phyloP scores from a whole-genome alignment of 2,329 filamentous ascomycete species.

The Clonostachys solani region DNA sequence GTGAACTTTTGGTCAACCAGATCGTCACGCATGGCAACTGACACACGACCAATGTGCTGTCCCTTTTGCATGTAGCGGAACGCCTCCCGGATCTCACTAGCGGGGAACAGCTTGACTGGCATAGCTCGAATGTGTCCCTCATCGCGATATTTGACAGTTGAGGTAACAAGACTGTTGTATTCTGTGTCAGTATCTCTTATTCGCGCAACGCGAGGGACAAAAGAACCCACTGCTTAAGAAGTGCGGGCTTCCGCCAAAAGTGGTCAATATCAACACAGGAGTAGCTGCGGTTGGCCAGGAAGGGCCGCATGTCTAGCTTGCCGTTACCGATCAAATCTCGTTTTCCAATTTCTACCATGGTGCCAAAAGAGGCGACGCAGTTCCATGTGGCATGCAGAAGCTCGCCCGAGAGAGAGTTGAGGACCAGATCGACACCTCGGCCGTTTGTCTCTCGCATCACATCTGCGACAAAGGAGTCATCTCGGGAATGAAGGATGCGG shows the following conservation, averaged over 20 bases:
- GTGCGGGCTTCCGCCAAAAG: too few relatives aligned
- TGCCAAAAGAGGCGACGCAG: conserved; percentile 36
- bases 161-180: too few relatives aligned
- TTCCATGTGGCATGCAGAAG: conserved; percentile 34
- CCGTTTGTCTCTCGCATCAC: conserved; percentile 15
- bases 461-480: conserved; percentile 15
- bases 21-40: conserved; percentile 16
- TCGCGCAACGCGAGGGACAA: too few relatives aligned
- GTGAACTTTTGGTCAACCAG: too few relatives aligned
- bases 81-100: conserved; percentile 23
- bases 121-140: too few relatives aligned
- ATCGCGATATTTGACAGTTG: too few relatives aligned
- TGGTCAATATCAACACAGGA: conserved; percentile 6
- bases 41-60: conserved; percentile 33
- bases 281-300: conserved; percentile 28
- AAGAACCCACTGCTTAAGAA: too few relatives aligned
- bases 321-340: conserved; percentile 31
- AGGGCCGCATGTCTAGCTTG: conserved; percentile 37
- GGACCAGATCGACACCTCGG: conserved; percentile 21
- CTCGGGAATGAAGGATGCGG: conserved; percentile 16
- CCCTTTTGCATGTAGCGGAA: conserved; percentile 38
- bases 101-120: conserved; percentile 13
- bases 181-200: too few relatives aligned
- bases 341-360: conserved; percentile 39
- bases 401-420: conserved; percentile 31